Evolutionary conservation across 2,329 filamentous ascomycete genomes (phyloP), one percentile per base, ranked within the genome.

Genomic region (Diaporthe citrichinensis): DNA sequence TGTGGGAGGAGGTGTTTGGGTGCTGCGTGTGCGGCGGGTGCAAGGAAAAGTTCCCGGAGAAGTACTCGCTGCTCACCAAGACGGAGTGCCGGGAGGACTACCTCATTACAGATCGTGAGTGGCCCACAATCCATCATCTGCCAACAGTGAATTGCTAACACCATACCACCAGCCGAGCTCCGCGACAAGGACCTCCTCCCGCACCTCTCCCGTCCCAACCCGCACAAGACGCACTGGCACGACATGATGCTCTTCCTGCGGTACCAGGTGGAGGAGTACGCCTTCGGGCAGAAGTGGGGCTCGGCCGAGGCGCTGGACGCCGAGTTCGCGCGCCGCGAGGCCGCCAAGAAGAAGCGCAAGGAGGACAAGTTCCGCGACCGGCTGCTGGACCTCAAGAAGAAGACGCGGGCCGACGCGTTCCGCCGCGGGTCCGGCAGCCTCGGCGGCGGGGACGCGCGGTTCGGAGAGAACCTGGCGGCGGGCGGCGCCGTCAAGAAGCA

Each of bases 231-330:
- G 0, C 95, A 96, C 75, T 99, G 95, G 95, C 95, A 98, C 84
- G 95, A 98, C 87, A 99, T 99, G 97, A 98, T 98, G 93, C 90
- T 99, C 3, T 99, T 97, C 82, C 88, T 99, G 31, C 93, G 97
- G 0, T 97, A 92, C 76, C 97, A 99, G 82, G 94, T 99, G 2
- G 97, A 99, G 82, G 95, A 95, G 74, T 98, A 98, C 82, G 97
- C 96, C 0, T 93, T 98, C 80, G 91, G 89, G 1, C 92, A 91
- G 78, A 98, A 98, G 86, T 99, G 97, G 97, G 97, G 97, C 0
- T 95, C 93, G 0, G 85, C 94, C 0, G 95, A 97, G 81, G 94
- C 93, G 0, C 86, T 98, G 6, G 97, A 98, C 82, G 94, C 90
- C 7, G 96, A 98, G 85, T 98, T 97, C 80, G 94, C 94, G 83